Percentiles rank a stretch among this genome's conserved stretches.
phyloP scores from a whole-genome alignment of 1,284 basidiomycete species.

The Leccinum fallax region DNA sequence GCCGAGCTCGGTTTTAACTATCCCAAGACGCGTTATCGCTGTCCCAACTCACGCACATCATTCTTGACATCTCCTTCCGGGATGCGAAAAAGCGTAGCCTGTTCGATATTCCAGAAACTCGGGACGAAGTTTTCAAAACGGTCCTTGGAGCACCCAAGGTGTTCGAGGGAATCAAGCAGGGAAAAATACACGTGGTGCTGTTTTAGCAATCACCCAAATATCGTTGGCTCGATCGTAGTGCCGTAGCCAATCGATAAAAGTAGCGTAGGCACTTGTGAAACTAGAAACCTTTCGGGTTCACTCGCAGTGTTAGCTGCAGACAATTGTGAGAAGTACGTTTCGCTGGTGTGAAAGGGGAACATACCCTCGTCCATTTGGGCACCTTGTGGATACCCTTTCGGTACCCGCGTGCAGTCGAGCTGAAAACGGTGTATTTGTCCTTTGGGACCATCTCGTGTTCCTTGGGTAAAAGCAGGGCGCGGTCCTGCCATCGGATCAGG shows the following conservation, averaged over 20 bases:
- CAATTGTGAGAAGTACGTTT: constrained; percentile 16
- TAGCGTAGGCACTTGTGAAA: constrained; percentile 39
- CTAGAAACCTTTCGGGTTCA: constrained; percentile 90
- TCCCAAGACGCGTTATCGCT: constrained; percentile 65
- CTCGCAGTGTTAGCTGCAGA: constrained; percentile 73
- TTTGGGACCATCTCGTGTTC: constrained; percentile 84
- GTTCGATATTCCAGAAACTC: constrained; percentile 79
- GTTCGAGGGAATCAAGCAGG: constrained; percentile 62
- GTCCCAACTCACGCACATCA: constrained; percentile 77
- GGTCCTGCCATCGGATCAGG: constrained; percentile 44
- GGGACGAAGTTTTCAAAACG: constrained; percentile 77
- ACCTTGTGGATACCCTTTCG: constrained; percentile 96
- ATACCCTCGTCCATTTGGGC: constrained; percentile 89
- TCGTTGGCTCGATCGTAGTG: background rate
- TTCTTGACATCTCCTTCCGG: constrained; percentile 69
- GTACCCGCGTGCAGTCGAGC: constrained; percentile 71
- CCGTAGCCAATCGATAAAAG: constrained; percentile 16
- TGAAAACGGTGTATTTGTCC: constrained; percentile 97
- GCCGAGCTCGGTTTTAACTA: constrained; percentile 12
- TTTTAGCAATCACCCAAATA: constrained; percentile 47
- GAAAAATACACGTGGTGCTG: constrained; percentile 75
- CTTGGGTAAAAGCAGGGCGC: constrained; percentile 80
- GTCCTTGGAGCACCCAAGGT: constrained; percentile 66
- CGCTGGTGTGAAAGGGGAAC: constrained; percentile 33
- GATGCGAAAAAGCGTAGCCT: constrained; percentile 77